Evolutionary conservation across 2,329 filamentous ascomycete genomes (phyloP).

Genomic region (Celoporthe dispersa): DNA sequence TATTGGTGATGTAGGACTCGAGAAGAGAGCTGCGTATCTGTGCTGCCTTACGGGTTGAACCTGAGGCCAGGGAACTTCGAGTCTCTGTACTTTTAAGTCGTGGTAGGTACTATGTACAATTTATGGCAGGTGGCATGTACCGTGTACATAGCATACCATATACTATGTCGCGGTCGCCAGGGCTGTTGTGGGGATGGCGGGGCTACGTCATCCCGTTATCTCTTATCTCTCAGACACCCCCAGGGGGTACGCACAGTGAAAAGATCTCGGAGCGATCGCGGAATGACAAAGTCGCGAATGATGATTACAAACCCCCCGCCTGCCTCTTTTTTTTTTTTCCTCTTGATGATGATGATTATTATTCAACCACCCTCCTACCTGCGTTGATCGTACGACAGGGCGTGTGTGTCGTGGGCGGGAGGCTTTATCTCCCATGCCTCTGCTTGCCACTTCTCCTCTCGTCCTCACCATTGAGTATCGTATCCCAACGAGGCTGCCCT

Average conservation of each 20-base stretch:
- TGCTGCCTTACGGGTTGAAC: not conserved
- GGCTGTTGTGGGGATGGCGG: not conserved
- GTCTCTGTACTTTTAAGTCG: not conserved
- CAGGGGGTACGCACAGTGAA: not conserved
- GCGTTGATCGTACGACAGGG: not conserved
- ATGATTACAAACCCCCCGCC: not conserved
- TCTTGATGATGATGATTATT: no score
- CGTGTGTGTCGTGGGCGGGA: not conserved
- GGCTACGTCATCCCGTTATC: slow-evolving; percentile 17
- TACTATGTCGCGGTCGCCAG: not conserved
- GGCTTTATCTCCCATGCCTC: not conserved
- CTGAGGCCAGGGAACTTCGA: not conserved
- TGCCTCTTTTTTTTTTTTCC: not conserved
- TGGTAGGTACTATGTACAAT: not conserved
- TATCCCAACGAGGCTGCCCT: not conserved
- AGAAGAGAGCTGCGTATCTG: not conserved
- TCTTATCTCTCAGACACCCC: slow-evolving; percentile 10
- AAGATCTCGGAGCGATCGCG: not conserved
- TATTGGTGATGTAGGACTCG: no score
- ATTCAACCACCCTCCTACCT: not conserved
- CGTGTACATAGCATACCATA: not conserved
- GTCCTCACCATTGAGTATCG: not conserved
- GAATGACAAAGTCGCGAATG: slow-evolving; percentile 2
- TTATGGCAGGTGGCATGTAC: not conserved
- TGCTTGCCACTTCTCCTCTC: not conserved